Percentiles rank a stretch among this genome's conserved stretches.
These are phyloP conservation scores for Colletotrichum simmondsii DNA, from an alignment of 2,329 filamentous ascomycete species.

Conservation along the genomic window DNA sequence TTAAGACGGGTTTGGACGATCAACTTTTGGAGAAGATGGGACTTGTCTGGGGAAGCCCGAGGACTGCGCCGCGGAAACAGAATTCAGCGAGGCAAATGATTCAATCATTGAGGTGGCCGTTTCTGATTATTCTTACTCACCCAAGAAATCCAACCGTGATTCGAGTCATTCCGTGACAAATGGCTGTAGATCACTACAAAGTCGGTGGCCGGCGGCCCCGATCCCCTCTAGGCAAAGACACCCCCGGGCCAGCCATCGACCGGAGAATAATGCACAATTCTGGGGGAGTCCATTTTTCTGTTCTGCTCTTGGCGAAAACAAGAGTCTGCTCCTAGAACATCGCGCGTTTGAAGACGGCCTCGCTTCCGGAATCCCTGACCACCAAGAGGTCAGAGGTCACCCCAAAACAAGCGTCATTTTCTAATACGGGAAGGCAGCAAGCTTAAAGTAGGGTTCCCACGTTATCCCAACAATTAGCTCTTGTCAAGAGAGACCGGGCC, in stretches of 20 bases:
- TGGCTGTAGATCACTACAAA: neutral
- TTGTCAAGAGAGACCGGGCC: conserved; percentile 4
- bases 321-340: conserved; percentile 8
- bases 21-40: neutral
- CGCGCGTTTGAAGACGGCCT: conserved; percentile 17
- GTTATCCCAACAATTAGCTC: conserved; percentile 2
- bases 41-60: neutral
- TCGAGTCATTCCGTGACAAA: conserved; percentile 25
- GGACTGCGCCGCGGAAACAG: neutral
- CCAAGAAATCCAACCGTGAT: neutral
- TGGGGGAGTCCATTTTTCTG: conserved; percentile 17
- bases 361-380: conserved; percentile 1
- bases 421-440: conserved; percentile 2
- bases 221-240: neutral
- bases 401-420: neutral
- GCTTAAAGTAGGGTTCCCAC: conserved; percentile 9
- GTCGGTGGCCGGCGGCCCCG: conserved; percentile 14
- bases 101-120: neutral
- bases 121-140: neutral
- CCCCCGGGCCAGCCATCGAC: neutral
- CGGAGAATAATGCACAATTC: conserved; percentile 13
- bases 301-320: conserved; percentile 25
- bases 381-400: neutral
- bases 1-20: conserved; percentile 6
- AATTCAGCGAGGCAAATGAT: neutral